These are phyloP conservation scores for Drosera spatulata DNA, from an alignment of 179 eudicot genomes.

Conservation along the genomic window DNA sequence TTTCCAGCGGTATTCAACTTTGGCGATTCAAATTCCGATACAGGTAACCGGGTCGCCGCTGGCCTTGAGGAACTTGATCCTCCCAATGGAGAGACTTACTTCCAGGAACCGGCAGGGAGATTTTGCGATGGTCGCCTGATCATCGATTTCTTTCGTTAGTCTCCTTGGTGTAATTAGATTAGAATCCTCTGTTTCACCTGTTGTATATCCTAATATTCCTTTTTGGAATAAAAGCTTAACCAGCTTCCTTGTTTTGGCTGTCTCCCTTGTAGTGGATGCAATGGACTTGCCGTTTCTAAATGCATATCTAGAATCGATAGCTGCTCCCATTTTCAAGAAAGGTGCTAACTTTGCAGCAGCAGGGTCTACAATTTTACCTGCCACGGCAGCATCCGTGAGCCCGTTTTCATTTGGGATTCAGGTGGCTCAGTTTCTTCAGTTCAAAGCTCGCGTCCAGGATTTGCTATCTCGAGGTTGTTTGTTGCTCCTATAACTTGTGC, in stretches of 20 bases:
- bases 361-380: slow-evolving; percentile 70
- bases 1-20: slow-evolving; percentile 93
- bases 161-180: neutral
- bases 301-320: slow-evolving; percentile 66
- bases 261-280: slow-evolving; percentile 53
- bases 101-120: slow-evolving; percentile 74
- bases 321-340: slow-evolving; percentile 45
- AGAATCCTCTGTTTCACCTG: slow-evolving; percentile 6
- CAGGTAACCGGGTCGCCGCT: slow-evolving; percentile 68
- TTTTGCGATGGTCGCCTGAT: slow-evolving; percentile 90
- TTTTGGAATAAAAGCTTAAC: neutral
- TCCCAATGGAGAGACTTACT: slow-evolving; percentile 79
- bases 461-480: slow-evolving; percentile 36
- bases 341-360: slow-evolving; percentile 85
- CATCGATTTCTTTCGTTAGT: slow-evolving; percentile 57
- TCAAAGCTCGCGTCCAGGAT: slow-evolving; percentile 56
- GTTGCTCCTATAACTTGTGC: neutral
- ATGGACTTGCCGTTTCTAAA: slow-evolving; percentile 77
- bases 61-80: slow-evolving; percentile 48
- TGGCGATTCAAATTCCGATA: slow-evolving; percentile 94
- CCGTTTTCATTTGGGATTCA: slow-evolving; percentile 84
- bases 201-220: neutral
- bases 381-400: slow-evolving; percentile 56
- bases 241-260: neutral
- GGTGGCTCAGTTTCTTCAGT: slow-evolving; percentile 68